Base-by-base conservation (phyloP, 495 filamentous ascomycete species). In the Xylaria bambusicola region DNA sequence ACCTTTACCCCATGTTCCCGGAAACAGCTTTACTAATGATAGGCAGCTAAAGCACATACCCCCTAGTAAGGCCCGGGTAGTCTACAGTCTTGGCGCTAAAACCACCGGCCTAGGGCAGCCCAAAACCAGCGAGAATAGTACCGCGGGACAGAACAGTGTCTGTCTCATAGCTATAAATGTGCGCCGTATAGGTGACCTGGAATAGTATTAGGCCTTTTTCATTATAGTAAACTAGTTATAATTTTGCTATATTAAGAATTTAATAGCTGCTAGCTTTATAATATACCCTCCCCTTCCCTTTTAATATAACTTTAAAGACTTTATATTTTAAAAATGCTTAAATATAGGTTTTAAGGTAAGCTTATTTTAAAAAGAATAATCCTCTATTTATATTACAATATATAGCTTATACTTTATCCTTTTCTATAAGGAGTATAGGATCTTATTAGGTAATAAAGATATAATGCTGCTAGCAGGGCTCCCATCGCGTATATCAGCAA, bases 191-290 rank as follows among this genome's bases (percentile, higher is more conserved):
- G 45, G 45, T 47, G 45, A 47, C 45, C 21, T 47, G 21, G 21
- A 47, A 47, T 3, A 44, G 21, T 21, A 18, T 17, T 27, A 15
- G 27, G 12, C 21, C 23, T 12, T 47, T 47, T 47, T 47, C 15
- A 47, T 47, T 47, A 47, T 47, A 47, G 24, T 47, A 47, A 6
- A 47, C 45, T 27, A 47, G 45, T 5, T 29, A 47, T 47, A 10
- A 27, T 47, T 47, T 47, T 47, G 45, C 45, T 47, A 15, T 47
- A 47, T 47, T 20, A 47, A 47, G 21, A 47, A 47, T n/a, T 12
- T 12, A 12, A 47, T 12, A 27, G 45, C 45, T 47, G 45, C 45
- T 12, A 26, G 45, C 45, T 47, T 47, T 47, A 26, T 15, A 47
- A 47, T n/a, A 47, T 12, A 23, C 23, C 21, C 21, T 47, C 45